These are phyloP conservation scores for Kuraishia piskuri DNA, from an alignment of 805 yeast genomes.

Conservation along the genomic window DNA sequence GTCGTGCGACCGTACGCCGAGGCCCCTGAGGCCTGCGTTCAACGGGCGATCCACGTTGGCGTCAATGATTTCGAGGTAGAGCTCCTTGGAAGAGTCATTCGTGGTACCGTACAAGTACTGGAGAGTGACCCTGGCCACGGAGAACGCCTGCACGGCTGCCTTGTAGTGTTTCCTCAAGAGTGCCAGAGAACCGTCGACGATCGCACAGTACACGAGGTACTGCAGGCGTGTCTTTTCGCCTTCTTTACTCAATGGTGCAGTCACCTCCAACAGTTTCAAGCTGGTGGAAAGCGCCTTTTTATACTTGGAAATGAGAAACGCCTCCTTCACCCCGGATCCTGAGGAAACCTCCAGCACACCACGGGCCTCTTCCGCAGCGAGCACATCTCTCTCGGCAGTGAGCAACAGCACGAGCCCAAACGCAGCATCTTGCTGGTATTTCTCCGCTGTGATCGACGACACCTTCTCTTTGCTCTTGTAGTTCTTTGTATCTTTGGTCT, in stretches of 20 bases:
- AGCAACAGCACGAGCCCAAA: constrained; percentile 54
- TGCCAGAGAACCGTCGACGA: constrained; percentile 30
- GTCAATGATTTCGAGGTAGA: constrained; percentile 49
- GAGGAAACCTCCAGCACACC: constrained; percentile 44
- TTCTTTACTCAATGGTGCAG: constrained; percentile 29
- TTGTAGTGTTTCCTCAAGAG: constrained; percentile 50
- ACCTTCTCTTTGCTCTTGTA: constrained; percentile 42
- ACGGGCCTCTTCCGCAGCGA: constrained; percentile 59
- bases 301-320: constrained; percentile 54
- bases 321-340: constrained; percentile 31
- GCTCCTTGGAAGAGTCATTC: constrained; percentile 20
- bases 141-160: constrained; percentile 38
- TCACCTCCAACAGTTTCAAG: constrained; percentile 31
- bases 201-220: constrained; percentile 24
- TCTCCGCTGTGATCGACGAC: constrained; percentile 34
- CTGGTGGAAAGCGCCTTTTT: constrained; percentile 49
- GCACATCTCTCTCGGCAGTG: constrained; percentile 70
- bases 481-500: constrained; percentile 59
- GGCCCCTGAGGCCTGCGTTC: constrained; percentile 15
- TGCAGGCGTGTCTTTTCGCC: constrained; percentile 19
- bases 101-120: constrained; percentile 36
- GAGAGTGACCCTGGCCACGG: constrained; percentile 55
- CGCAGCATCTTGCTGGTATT: constrained; percentile 40
- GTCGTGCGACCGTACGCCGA: background rate
- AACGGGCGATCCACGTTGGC: constrained; percentile 60